Evolutionary conservation across 75 land plant genomes (phyloP).

Genomic region (Azolla pinnata): DNA sequence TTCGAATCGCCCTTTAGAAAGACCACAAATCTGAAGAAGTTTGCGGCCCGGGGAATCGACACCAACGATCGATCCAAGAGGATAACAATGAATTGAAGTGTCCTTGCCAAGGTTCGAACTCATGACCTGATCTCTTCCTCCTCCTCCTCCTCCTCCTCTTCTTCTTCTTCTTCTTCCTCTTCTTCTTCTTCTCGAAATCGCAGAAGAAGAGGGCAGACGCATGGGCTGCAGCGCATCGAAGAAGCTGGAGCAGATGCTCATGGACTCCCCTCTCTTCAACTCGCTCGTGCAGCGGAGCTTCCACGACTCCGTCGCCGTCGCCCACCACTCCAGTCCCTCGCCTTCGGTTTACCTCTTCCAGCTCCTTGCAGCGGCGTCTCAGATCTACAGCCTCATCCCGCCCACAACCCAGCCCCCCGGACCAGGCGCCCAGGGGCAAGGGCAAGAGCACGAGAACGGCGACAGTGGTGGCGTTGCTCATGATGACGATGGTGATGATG

Average conservation of each 20-base stretch:
- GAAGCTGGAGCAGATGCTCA: slow-evolving; percentile 11
- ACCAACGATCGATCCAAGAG: no score
- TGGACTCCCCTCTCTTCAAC: slow-evolving; percentile 11
- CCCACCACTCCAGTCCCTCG: slow-evolving; percentile 18
- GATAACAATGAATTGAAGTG: no score
- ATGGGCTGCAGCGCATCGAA: slow-evolving; percentile 22
- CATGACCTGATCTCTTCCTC: no score
- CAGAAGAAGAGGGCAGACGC: not conserved
- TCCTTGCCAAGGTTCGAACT: no score
- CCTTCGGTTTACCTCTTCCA: slow-evolving; percentile 16
- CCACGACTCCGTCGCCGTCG: slow-evolving; percentile 15
- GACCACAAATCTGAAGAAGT: no score
- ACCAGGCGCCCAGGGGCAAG: no score
- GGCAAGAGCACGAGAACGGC: no score
- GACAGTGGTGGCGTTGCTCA: no score
- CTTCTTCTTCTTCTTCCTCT: not conserved
- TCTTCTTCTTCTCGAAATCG: not conserved
- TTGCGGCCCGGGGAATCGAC: no score
- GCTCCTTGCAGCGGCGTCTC: slow-evolving; percentile 10
- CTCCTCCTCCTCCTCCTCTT: no score
- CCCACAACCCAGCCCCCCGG: not conserved
- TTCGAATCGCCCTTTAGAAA: no score
- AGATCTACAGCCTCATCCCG: slow-evolving; percentile 12
- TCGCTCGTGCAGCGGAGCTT: slow-evolving; percentile 12
- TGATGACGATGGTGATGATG: no score